Evolutionary conservation across 176 grass and related monocot genomes (phyloP).

Genomic region (Carex pumila): DNA sequence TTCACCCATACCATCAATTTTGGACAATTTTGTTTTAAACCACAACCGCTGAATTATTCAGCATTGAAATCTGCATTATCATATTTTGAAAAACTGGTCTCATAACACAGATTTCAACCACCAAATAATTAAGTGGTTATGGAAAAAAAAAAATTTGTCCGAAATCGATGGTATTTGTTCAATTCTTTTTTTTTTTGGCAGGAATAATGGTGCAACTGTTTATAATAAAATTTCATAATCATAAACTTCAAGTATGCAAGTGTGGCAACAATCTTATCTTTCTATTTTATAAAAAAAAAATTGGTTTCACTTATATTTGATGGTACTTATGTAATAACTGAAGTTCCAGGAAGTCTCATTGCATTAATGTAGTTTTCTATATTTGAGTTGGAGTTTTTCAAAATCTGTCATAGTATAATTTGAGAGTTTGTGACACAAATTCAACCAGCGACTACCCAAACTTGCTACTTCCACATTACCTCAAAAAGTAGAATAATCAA

Average conservation of each 20-base stretch:
- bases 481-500: not conserved
- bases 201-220: not conserved
- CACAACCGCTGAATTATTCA: too few relatives aligned
- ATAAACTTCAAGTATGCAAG: not conserved
- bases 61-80: too few relatives aligned
- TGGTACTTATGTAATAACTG: not conserved
- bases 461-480: not conserved
- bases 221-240: not conserved
- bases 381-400: not conserved
- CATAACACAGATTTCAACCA: too few relatives aligned
- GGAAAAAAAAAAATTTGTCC: too few relatives aligned
- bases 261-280: not conserved
- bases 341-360: not conserved
- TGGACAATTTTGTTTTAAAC: too few relatives aligned
- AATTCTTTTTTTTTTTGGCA: not conserved
- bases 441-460: not conserved
- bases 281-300: not conserved
- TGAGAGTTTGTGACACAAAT: not conserved
- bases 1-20: too few relatives aligned
- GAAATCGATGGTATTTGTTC: too few relatives aligned
- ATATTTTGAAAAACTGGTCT: too few relatives aligned
- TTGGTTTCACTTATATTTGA: not conserved
- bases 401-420: not conserved
- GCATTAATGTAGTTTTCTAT: not conserved
- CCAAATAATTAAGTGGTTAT: too few relatives aligned